Evolutionary conservation across 2,329 filamentous ascomycete genomes (phyloP).

Genomic region (Sordariomycetes sp.): DNA sequence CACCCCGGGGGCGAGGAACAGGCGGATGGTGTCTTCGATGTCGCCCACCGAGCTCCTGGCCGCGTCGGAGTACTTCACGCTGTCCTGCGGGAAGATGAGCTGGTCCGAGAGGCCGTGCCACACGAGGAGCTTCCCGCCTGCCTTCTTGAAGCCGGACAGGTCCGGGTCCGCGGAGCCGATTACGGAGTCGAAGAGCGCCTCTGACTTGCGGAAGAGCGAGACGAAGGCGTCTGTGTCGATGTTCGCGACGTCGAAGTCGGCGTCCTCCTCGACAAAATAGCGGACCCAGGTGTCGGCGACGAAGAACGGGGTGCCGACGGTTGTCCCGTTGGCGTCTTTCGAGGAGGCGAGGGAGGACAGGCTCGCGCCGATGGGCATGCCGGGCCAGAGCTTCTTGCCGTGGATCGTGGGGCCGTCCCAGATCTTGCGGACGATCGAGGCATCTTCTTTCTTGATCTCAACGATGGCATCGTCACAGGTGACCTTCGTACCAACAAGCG

Average conservation of each 20-base stretch:
- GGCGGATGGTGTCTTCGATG: constrained; percentile 35
- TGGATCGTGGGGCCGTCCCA: constrained; percentile 16
- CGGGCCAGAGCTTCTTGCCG: constrained; percentile 16
- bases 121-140: constrained; percentile 27
- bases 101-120: constrained; percentile 29
- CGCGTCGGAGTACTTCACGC: constrained; percentile 19
- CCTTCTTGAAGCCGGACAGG: constrained; percentile 15
- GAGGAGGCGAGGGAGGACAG: constrained; percentile 3
- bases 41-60: constrained; percentile 10
- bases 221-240: constrained; percentile 5
- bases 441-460: constrained; percentile 24
- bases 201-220: constrained; percentile 4
- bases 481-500: constrained; percentile 19
- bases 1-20: constrained; percentile 40
- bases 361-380: constrained; percentile 24
- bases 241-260: constrained; percentile 12
- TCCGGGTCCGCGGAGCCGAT: constrained; percentile 17
- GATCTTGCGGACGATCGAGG: constrained; percentile 18
- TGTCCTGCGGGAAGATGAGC: constrained; percentile 19
- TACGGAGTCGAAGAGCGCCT: constrained; percentile 4
- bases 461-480: constrained; percentile 20
- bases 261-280: constrained; percentile 16
- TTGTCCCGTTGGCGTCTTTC: constrained; percentile 4
- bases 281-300: constrained; percentile 7
- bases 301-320: neutral